phyloP scores from a whole-genome alignment of 306 rosid genomes.

The Acmispon strigosus region DNA sequence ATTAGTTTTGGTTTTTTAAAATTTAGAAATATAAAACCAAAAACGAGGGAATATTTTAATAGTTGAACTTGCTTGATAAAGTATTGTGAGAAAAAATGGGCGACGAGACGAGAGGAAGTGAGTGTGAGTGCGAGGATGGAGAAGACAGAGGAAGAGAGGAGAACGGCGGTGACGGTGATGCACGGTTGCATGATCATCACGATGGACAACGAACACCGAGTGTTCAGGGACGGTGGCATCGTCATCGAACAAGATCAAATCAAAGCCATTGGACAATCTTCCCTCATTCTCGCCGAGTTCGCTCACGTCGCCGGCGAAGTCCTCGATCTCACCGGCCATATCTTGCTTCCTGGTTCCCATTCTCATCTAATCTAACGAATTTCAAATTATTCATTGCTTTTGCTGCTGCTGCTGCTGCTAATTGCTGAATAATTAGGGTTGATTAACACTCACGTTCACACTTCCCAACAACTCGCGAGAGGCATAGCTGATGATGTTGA shows the following conservation, averaged over 20 bases:
- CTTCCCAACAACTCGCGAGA: constrained; percentile 74
- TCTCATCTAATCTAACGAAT: neutral
- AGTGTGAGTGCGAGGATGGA: neutral
- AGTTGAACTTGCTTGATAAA: too few relatives aligned
- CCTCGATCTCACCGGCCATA: constrained; percentile 54
- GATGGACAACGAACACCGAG: constrained; percentile 57
- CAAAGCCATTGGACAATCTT: constrained; percentile 57
- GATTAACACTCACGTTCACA: constrained; percentile 79
- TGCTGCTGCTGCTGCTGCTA: neutral
- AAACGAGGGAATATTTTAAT: too few relatives aligned
- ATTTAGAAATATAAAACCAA: too few relatives aligned
- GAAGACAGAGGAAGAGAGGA: constrained; percentile 7
- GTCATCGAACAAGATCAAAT: constrained; percentile 45
- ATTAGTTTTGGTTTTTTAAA: too few relatives aligned
- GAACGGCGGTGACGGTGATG: constrained; percentile 24
- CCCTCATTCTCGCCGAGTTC: constrained; percentile 39
- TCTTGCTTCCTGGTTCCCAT: constrained; percentile 61
- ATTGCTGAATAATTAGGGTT: constrained; percentile 32
- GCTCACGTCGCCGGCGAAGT: constrained; percentile 30
- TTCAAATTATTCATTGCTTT: too few relatives aligned
- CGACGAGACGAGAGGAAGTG: too few relatives aligned
- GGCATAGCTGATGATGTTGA: constrained; percentile 95
- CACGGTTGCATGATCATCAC: constrained; percentile 59
- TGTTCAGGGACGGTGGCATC: constrained; percentile 58
- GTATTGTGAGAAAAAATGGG: too few relatives aligned